These are phyloP conservation scores for Nicotiana tabacum DNA, from an alignment of 257 asterid species.

Conservation along the genomic window DNA sequence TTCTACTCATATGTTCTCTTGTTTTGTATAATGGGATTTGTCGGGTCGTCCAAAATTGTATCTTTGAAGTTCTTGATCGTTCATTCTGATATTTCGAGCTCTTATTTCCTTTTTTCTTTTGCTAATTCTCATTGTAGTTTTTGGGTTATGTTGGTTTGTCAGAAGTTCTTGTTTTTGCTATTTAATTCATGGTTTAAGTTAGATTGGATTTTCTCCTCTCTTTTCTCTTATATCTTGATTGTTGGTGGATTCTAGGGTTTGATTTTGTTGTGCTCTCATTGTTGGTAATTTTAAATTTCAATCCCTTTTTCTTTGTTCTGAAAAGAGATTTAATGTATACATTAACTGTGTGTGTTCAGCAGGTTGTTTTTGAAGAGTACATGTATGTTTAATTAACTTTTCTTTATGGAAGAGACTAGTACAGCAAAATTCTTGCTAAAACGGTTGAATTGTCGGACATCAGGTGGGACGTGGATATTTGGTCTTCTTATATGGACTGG, in stretches of 20 bases:
- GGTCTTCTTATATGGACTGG: too few relatives aligned
- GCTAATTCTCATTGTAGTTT: not conserved
- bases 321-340: not conserved
- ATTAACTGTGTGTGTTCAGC: not conserved
- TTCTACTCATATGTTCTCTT: not conserved
- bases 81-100: not conserved
- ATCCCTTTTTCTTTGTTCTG: not conserved
- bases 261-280: not conserved
- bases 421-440: too few relatives aligned
- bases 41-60: not conserved
- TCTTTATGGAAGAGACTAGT: not conserved
- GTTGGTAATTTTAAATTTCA: not conserved
- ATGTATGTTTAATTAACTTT: not conserved
- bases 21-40: not conserved
- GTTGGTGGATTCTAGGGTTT: conserved; percentile 9
- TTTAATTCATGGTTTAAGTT: not conserved
- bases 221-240: not conserved
- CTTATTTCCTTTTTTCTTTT: not conserved
- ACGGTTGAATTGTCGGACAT: too few relatives aligned
- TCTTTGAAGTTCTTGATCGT: conserved; percentile 1
- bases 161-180: not conserved
- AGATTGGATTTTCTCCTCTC: not conserved
- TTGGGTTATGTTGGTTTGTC: not conserved
- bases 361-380: not conserved
- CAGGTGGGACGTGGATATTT: too few relatives aligned